Percentiles rank a stretch among this genome's conserved stretches.
Evolutionary conservation across 2,329 filamentous ascomycete genomes (phyloP).

Genomic region (Colletotrichum falcatum): DNA sequence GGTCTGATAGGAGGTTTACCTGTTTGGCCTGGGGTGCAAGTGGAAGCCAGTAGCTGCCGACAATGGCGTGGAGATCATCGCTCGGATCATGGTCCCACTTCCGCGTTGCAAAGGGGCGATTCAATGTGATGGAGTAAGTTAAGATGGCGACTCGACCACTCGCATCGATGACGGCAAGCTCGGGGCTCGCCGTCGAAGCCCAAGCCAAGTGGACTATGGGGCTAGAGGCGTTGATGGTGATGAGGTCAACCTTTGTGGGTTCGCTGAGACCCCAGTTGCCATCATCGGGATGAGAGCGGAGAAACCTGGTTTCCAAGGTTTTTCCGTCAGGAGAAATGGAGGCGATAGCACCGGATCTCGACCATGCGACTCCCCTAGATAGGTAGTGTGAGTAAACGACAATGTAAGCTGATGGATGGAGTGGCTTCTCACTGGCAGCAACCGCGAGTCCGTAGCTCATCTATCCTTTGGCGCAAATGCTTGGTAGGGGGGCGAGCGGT

Average conservation of each 20-base stretch:
- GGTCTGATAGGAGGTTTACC: conserved; percentile 46
- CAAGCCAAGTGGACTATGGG: conserved; percentile 85
- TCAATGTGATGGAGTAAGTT: conserved; percentile 77
- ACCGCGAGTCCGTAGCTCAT: conserved; percentile 80
- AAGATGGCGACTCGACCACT: conserved; percentile 82
- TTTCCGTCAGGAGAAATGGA: conserved; percentile 80
- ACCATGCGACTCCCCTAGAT: conserved; percentile 84
- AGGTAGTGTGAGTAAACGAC: conserved; percentile 22
- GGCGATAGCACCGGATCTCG: conserved; percentile 86
- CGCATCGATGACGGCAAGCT: conserved; percentile 86
- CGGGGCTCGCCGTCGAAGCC: conserved; percentile 77
- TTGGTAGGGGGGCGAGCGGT: conserved; percentile 67
- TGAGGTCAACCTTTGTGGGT: conserved; percentile 71
- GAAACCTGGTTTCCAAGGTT: conserved; percentile 77
- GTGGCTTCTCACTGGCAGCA: conserved; percentile 78
- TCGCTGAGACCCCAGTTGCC: conserved; percentile 83
- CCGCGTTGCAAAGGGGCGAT: conserved; percentile 73
- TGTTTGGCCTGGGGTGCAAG: conserved; percentile 62
- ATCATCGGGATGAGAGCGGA: conserved; percentile 75
- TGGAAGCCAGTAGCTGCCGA: conserved; percentile 89
- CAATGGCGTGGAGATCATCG: conserved; percentile 81
- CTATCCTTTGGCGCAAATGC: conserved; percentile 77
- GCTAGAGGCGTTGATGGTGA: conserved; percentile 72
- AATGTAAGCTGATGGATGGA: conserved; percentile 41
- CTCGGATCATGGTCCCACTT: conserved; percentile 75